Conservation (phyloP, 192 early-diverging fungal genomes). For the Endogone sp. region DNA sequence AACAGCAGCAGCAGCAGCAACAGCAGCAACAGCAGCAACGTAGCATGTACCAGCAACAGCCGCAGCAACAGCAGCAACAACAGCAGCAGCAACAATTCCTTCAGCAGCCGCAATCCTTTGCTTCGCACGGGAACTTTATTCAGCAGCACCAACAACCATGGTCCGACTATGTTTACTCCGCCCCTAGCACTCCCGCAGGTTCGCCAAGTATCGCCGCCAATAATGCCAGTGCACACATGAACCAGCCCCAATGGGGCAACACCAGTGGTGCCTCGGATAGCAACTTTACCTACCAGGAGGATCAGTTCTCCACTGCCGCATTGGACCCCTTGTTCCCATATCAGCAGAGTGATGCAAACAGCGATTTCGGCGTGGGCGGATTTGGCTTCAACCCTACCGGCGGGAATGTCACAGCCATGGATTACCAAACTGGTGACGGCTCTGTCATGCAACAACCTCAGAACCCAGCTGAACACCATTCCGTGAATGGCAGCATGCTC, state of each 20-base stretch:
- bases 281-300: background rate
- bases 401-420: conserved; percentile 16
- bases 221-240: conserved; percentile 7
- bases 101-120: conserved; percentile 5
- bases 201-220: conserved; percentile 3
- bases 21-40: conserved; percentile 2
- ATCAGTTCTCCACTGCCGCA: no score
- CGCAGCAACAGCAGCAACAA: background rate
- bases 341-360: no score
- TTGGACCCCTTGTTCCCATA: no score
- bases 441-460: background rate
- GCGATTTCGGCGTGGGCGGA: no score
- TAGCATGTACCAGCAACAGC: no score
- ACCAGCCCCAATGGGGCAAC: conserved; percentile 4
- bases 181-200: conserved; percentile 3
- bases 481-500: conserved; percentile 6
- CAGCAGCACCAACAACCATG: conserved; percentile 18
- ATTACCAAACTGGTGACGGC: conserved; percentile 16
- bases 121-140: conserved; percentile 6
- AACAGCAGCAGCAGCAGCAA: conserved; percentile 1
- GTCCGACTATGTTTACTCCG: conserved; percentile 1
- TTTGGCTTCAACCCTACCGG: background rate
- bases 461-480: background rate
- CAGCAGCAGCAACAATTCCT: background rate
- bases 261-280: background rate